Conservation (phyloP, 176 grass and related monocot species). For the Rhynchospora breviuscula region DNA sequence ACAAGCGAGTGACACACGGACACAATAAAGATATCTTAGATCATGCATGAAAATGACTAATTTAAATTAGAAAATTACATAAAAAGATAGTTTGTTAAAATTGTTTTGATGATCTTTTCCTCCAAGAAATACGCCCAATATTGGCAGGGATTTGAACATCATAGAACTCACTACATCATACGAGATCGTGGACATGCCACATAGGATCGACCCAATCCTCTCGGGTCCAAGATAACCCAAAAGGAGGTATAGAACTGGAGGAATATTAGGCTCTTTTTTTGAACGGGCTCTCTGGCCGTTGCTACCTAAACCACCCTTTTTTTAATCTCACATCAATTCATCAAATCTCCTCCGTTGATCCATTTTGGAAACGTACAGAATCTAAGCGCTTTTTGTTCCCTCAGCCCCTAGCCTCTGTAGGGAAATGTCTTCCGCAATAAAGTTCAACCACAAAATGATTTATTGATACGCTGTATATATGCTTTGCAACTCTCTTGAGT, state of each 20-base stretch:
- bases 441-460: background rate
- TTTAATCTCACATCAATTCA: conserved; percentile 25
- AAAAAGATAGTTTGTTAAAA: background rate
- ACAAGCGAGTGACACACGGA: no score
- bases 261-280: conserved; percentile 13
- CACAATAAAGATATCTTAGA: no score
- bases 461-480: background rate
- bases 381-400: conserved; percentile 25
- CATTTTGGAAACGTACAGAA: conserved; percentile 17
- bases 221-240: background rate
- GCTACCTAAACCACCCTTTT: conserved; percentile 27
- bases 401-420: background rate
- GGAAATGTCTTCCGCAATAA: background rate
- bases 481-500: background rate
- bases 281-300: conserved; percentile 7
- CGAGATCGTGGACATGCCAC: background rate
- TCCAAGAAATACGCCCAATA: no score
- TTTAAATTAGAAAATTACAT: no score
- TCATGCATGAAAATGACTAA: no score
- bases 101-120: background rate
- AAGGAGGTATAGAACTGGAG: background rate
- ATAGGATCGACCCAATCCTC: background rate
- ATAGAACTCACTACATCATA: background rate
- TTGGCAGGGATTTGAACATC: no score
- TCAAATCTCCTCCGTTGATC: conserved; percentile 27